Conservation (phyloP, 768 basidiomycete species). For the Lentinula sp. region DNA sequence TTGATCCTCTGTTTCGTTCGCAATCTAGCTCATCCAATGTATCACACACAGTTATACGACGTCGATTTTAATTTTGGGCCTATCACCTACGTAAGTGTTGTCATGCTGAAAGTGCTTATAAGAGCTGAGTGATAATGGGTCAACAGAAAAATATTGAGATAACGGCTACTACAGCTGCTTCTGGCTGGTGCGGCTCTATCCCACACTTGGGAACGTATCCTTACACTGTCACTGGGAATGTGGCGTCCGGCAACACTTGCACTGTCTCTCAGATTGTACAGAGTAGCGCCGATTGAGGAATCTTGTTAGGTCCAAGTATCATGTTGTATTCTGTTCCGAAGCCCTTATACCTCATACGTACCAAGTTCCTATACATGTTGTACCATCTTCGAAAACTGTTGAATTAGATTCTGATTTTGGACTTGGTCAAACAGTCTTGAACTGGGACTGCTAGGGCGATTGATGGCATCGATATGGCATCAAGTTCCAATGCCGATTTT, state of each 20-base stretch:
- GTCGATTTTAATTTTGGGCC: constrained; percentile 22
- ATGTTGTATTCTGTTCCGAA: neutral
- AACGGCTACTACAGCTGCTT: constrained; percentile 19
- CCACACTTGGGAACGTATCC: constrained; percentile 19
- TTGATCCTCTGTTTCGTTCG: neutral
- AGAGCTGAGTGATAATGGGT: neutral
- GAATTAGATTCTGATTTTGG: no score
- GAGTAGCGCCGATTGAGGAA: constrained; percentile 8
- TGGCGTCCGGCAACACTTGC: constrained; percentile 18
- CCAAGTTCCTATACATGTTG: no score
- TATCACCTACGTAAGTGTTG: constrained; percentile 13
- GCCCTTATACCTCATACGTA: no score
- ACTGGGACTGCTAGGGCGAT: neutral
- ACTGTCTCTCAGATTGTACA: constrained; percentile 17
- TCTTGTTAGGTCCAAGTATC: neutral
- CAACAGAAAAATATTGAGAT: constrained; percentile 18
- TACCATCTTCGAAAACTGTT: no score
- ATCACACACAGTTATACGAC: constrained; percentile 11
- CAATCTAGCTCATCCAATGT: neutral
- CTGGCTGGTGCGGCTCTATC: constrained; percentile 18
- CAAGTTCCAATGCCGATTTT: neutral
- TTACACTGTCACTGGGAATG: constrained; percentile 16
- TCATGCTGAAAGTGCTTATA: neutral
- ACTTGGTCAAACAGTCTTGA: no score
- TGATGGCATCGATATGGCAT: constrained; percentile 5